Evolutionary conservation across 2,329 filamentous ascomycete genomes (phyloP).

Genomic region (Nemania abortiva): DNA sequence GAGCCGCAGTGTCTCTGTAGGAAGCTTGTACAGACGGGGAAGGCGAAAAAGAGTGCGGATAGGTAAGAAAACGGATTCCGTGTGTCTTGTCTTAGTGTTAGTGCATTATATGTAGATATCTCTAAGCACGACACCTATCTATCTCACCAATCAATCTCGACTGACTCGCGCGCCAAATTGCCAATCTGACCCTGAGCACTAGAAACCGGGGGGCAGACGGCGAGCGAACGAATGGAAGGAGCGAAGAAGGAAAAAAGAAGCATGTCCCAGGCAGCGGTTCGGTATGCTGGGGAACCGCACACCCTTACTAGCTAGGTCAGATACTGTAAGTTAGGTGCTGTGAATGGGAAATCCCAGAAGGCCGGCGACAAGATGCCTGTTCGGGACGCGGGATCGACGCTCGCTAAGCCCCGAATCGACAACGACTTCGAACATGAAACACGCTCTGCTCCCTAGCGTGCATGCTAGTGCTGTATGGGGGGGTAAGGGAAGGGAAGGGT

Average conservation of each 20-base stretch:
- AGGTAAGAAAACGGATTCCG: not conserved
- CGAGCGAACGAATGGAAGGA: not conserved
- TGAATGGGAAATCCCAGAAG: constrained; percentile 4
- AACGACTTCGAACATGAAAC: constrained; percentile 47
- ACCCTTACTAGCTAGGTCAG: not conserved
- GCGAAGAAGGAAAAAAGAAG: not conserved
- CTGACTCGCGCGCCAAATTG: constrained; percentile 3
- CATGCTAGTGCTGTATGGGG: not conserved
- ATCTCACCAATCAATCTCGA: not conserved
- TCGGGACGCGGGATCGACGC: constrained; percentile 41
- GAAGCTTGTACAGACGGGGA: constrained; percentile 31
- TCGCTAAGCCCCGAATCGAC: constrained; percentile 40
- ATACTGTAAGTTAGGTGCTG: not conserved
- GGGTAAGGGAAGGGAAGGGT: not conserved
- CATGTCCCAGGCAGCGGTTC: not conserved
- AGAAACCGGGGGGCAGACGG: not conserved
- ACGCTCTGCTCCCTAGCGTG: constrained; percentile 45
- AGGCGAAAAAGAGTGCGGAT: constrained; percentile 4
- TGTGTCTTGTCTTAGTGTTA: not conserved
- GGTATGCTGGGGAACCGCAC: not conserved
- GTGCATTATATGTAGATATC: no score
- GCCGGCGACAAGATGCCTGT: constrained; percentile 38
- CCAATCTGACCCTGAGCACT: not conserved
- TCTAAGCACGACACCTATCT: no score
- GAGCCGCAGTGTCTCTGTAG: constrained; percentile 2